Evolutionary conservation across 345 rosid species (phyloP).

Genomic region (Boechera stricta): DNA sequence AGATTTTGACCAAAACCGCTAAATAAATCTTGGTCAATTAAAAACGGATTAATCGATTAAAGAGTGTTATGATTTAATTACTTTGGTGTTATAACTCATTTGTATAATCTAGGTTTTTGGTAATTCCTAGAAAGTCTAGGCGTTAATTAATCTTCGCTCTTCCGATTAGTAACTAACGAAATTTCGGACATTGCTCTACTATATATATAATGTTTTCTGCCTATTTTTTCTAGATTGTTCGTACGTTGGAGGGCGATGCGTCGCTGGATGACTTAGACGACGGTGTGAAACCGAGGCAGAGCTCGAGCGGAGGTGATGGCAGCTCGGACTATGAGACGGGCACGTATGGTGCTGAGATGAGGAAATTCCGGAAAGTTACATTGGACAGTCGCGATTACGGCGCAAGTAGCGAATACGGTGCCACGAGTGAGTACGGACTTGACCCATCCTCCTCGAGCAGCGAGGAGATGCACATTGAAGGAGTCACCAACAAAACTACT

Average conservation of each 20-base stretch:
- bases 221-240: constrained; percentile 64
- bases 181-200: not conserved
- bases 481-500: constrained; percentile 35
- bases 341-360: constrained; percentile 82
- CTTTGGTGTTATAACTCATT: not conserved
- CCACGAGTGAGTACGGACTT: constrained; percentile 77
- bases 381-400: constrained; percentile 70
- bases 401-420: constrained; percentile 74
- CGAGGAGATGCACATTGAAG: constrained; percentile 48
- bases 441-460: constrained; percentile 84
- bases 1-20: not conserved
- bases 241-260: constrained; percentile 79
- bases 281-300: constrained; percentile 70
- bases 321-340: constrained; percentile 80
- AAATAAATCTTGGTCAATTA: not conserved
- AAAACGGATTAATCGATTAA: not conserved
- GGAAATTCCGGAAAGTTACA: constrained; percentile 69
- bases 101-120: not conserved
- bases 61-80: not conserved
- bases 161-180: not conserved
- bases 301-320: constrained; percentile 63
- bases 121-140: constrained; percentile 1
- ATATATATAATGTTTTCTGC: not conserved
- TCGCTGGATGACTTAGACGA: constrained; percentile 75
- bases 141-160: not conserved